Evolutionary conservation across 345 rosid species (phyloP).

Genomic region (Sisymbrium irio): DNA sequence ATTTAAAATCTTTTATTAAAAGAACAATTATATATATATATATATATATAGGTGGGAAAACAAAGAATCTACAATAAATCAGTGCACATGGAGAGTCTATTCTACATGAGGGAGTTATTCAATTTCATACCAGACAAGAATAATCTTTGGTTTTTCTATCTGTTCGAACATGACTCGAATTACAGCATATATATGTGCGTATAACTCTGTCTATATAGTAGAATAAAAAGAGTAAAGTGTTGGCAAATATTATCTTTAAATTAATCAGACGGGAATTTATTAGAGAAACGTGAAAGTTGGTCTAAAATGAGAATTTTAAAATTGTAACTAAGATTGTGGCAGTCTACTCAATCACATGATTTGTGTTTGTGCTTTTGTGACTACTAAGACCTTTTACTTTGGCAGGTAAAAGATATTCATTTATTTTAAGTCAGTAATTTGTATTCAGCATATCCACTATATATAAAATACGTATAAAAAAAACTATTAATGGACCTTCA

Average conservation of each 20-base stretch:
- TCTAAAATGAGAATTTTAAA: not conserved
- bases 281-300: constrained; percentile 16
- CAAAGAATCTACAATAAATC: constrained; percentile 38
- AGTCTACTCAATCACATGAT: constrained; percentile 37
- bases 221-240: not conserved
- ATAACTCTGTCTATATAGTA: constrained; percentile 5
- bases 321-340: constrained; percentile 25
- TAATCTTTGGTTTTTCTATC: constrained; percentile 33
- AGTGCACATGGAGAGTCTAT: constrained; percentile 40
- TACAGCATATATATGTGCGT: constrained; percentile 14
- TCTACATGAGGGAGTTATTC: constrained; percentile 34
- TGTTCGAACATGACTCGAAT: constrained; percentile 32
- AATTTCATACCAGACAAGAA: constrained; percentile 37
- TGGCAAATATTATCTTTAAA: not conserved
- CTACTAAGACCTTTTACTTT: constrained; percentile 30
- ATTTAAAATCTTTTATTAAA: not conserved
- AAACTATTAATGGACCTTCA: constrained; percentile 14
- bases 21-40: too few species aligned
- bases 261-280: not conserved
- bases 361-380: constrained; percentile 34
- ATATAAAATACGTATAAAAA: too few species aligned
- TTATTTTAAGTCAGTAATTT: not conserved
- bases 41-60: constrained; percentile 25
- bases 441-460: not conserved
- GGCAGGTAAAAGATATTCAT: constrained; percentile 9